Conservation (phyloP, 2,329 filamentous ascomycete genomes). For the Fusarium staphyleae region DNA sequence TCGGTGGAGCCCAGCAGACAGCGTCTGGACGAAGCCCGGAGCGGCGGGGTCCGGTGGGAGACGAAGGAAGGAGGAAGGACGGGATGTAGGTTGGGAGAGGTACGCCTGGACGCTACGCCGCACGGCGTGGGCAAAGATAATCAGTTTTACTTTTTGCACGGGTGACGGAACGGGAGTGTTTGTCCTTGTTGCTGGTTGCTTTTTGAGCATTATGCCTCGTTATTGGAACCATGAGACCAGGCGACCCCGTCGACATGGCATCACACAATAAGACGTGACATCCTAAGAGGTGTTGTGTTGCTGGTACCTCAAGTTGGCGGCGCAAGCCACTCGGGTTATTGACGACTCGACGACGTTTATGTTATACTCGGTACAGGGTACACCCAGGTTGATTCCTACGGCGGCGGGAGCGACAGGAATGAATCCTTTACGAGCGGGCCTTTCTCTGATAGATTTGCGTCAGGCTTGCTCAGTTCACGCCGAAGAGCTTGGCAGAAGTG, state of each 20-base stretch:
- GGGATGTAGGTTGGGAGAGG: conserved; percentile 11
- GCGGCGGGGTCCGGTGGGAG: conserved; percentile 21
- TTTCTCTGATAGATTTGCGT: neutral
- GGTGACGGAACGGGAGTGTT: conserved; percentile 27
- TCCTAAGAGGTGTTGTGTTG: conserved; percentile 15
- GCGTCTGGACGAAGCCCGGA: no score
- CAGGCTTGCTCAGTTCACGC: conserved; percentile 7
- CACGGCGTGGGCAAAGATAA: neutral
- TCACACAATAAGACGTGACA: conserved; percentile 29
- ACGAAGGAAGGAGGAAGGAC: conserved; percentile 19
- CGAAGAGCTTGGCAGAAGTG: conserved; percentile 9
- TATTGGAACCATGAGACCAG: conserved; percentile 4
- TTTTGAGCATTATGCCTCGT: conserved; percentile 10
- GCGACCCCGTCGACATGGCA: conserved; percentile 13
- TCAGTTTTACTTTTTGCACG: conserved; percentile 27
- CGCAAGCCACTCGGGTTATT: conserved; percentile 14
- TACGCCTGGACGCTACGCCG: no score
- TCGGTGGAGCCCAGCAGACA: neutral
- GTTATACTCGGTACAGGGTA: no score
- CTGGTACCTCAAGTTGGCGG: conserved; percentile 17
- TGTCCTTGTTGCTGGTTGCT: conserved; percentile 8
- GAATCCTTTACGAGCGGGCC: conserved; percentile 21
- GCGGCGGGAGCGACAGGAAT: conserved; percentile 23
- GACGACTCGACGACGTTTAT: conserved; percentile 13
- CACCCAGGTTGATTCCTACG: conserved; percentile 6